phyloP scores from a whole-genome alignment of 2,329 filamentous ascomycete species.

The Plenodomus tracheiphilus region DNA sequence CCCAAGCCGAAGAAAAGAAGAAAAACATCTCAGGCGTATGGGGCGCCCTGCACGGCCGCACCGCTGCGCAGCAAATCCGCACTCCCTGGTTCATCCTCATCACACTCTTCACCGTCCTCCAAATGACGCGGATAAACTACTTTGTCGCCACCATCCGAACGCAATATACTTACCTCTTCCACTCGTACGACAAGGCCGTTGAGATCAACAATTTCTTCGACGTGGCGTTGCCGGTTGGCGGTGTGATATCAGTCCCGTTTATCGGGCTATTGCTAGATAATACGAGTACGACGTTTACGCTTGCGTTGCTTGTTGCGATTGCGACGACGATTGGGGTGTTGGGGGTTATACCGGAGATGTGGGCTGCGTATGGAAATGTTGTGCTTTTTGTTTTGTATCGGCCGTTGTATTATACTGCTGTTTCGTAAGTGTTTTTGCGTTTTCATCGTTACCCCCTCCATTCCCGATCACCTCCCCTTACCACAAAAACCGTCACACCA shows the following conservation, averaged over 20 bases:
- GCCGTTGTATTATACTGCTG: conserved; percentile 87
- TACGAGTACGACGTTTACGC: conserved; percentile 71
- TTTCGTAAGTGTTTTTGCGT: conserved; percentile 64
- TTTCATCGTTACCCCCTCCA: neutral
- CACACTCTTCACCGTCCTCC: conserved; percentile 71
- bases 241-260: conserved; percentile 82
- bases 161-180: conserved; percentile 79
- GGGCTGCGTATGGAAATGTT: conserved; percentile 76
- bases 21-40: conserved; percentile 77
- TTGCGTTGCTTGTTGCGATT: conserved; percentile 68
- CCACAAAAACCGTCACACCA: no score
- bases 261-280: conserved; percentile 80
- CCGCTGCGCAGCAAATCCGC: conserved; percentile 71
- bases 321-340: conserved; percentile 77
- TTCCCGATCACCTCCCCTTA: neutral
- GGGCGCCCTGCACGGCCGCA: conserved; percentile 78
- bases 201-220: conserved; percentile 85
- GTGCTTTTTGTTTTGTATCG: conserved; percentile 81
- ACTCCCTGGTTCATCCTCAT: conserved; percentile 87
- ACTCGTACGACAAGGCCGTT: conserved; percentile 62
- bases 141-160: conserved; percentile 85
- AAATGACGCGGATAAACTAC: conserved; percentile 82
- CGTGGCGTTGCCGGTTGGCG: conserved; percentile 79
- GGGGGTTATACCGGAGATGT: conserved; percentile 70
- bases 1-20: conserved; percentile 67